Evolutionary conservation across 2,329 filamentous ascomycete genomes (phyloP).

Genomic region (Fusarium chuoi): DNA sequence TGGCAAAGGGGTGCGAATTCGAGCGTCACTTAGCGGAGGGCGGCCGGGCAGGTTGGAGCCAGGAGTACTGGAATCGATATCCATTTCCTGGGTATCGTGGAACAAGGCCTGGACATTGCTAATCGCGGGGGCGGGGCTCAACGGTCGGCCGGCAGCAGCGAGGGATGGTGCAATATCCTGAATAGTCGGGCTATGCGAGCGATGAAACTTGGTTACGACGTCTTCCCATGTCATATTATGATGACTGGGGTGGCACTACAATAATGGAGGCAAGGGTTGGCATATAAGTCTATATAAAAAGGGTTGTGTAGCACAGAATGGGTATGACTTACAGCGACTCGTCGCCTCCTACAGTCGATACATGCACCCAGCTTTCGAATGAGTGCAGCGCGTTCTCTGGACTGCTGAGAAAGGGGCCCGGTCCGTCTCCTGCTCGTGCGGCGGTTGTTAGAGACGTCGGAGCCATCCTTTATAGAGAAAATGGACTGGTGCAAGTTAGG

Average conservation of each 20-base stretch:
- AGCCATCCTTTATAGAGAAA: slow-evolving; percentile 66
- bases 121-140: slow-evolving; percentile 58
- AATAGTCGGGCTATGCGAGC: slow-evolving; percentile 61
- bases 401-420: slow-evolving; percentile 66
- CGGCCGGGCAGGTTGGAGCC: slow-evolving; percentile 51
- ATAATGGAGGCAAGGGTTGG: slow-evolving; percentile 26
- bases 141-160: slow-evolving; percentile 54
- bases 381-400: slow-evolving; percentile 68
- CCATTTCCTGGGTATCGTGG: slow-evolving; percentile 65
- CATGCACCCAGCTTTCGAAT: slow-evolving; percentile 70
- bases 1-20: slow-evolving; percentile 66
- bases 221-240: slow-evolving; percentile 72
- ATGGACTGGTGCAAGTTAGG: slow-evolving; percentile 61
- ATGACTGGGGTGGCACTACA: slow-evolving; percentile 68
- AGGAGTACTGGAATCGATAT: slow-evolving; percentile 56
- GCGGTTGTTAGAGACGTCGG: slow-evolving; percentile 63
- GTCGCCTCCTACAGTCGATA: slow-evolving; percentile 63
- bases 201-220: slow-evolving; percentile 63
- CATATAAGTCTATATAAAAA: slow-evolving; percentile 20
- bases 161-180: slow-evolving; percentile 60
- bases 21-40: slow-evolving; percentile 57
- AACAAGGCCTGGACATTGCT: slow-evolving; percentile 53
- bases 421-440: slow-evolving; percentile 68
- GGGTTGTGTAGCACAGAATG: background rate
- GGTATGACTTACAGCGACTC: slow-evolving; percentile 65